A percentile compares a stretch with the other conserved stretches of the same genome.
Evolutionary conservation across 2,329 filamentous ascomycete genomes (phyloP).

Genomic region (Claviceps sp.): DNA sequence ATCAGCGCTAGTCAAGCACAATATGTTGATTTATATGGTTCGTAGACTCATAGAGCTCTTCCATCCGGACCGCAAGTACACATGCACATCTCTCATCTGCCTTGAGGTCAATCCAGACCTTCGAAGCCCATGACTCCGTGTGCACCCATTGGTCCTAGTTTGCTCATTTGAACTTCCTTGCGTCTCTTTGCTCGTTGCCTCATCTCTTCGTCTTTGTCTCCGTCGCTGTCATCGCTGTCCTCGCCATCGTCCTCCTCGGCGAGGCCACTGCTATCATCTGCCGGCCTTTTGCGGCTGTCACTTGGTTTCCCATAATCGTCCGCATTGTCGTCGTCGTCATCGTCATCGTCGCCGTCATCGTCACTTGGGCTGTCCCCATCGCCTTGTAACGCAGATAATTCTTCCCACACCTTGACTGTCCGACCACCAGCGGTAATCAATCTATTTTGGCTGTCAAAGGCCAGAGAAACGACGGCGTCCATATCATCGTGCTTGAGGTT

Average conservation of each 20-base stretch:
- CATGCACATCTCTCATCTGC: background rate
- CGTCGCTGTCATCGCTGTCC: slow-evolving; percentile 20
- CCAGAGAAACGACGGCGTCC: slow-evolving; percentile 70
- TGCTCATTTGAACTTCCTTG: slow-evolving; percentile 27
- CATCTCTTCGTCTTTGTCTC: slow-evolving; percentile 21
- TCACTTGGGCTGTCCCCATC: slow-evolving; percentile 32
- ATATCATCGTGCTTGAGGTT: slow-evolving; percentile 65
- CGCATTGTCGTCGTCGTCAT: slow-evolving; percentile 33
- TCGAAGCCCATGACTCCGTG: slow-evolving; percentile 39
- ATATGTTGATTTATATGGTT: too few relatives aligned
- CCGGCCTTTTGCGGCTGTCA: slow-evolving; percentile 11
- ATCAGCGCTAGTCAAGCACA: too few relatives aligned
- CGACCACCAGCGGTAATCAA: slow-evolving; percentile 83
- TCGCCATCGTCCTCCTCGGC: slow-evolving; percentile 35
- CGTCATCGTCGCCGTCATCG: slow-evolving; percentile 28
- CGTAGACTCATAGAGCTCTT: background rate
- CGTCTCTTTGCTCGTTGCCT: slow-evolving; percentile 32
- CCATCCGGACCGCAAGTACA: background rate
- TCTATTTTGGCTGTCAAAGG: slow-evolving; percentile 72
- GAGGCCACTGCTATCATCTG: slow-evolving; percentile 24
- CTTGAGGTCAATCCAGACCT: slow-evolving; percentile 25
- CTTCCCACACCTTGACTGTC: slow-evolving; percentile 87
- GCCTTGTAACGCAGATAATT: slow-evolving; percentile 44
- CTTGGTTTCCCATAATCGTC: slow-evolving; percentile 24
- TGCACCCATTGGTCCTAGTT: slow-evolving; percentile 35